Base-by-base conservation (phyloP, 2,329 filamentous ascomycete genomes). In the Dothistroma septosporum region DNA sequence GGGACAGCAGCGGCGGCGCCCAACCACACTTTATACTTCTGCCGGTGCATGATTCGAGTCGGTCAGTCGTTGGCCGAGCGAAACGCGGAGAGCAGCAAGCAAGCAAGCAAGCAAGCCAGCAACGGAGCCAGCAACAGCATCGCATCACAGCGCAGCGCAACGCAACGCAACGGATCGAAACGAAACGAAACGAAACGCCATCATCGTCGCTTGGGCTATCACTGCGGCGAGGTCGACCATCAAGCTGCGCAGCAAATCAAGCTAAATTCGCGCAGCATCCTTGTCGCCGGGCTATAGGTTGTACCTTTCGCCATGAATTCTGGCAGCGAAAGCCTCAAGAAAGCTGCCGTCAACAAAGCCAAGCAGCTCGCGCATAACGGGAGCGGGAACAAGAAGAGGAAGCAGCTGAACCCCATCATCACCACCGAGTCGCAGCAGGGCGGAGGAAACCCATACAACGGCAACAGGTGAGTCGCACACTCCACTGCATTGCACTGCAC, bases 341-440 rank as follows among this genome's bases (percentile, higher is more conserved):
- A 86, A 75, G 82, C 83, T 59, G 84, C 84, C 70, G 82, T 87
- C 75, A 84, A 83, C 75, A 86, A 86, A 76, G 85, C 84, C 60
- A 87, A 87, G 84, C 85, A 73, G 83, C 83, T 63, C 79, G 83
- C 77, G 82, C 80, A 57, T 44, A 84, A 80, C 74, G 80, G 79
- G 70, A 69, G 67, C 61, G 81, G 79, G 65, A 90, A 89, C 82
- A 91, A 91, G 82, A 83, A 88, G 80, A 91, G 91, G 82, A 83
- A 82, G 57, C 79, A 81, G 65, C 78, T 90, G 67, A 89, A 90
- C 77, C 88, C 88, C 70, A 90, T 91, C 72, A 88, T 91, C 76
- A 91, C 87, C 46, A 88, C 83, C 61, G 87, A 90, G 70, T 70
- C 78, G 75, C 75, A 57, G 47, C 55, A 57, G 35, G 12, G 19